Evolutionary conservation across 2,329 filamentous ascomycete species (phyloP).

Genomic region (Parastagonospora avenae): DNA sequence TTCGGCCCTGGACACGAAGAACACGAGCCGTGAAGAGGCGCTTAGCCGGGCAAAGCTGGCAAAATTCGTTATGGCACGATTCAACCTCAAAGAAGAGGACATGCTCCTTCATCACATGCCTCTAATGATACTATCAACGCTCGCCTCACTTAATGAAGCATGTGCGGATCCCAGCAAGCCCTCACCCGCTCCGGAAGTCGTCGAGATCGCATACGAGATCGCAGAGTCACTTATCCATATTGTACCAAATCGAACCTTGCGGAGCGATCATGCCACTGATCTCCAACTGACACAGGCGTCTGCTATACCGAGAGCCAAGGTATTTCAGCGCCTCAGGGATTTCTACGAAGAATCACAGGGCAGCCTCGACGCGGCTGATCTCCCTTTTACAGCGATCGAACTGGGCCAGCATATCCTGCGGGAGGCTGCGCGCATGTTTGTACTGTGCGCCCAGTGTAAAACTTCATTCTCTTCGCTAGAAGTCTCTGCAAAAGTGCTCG

Average conservation of each 20-base stretch:
- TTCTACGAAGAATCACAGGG: conserved; percentile 47
- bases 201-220: conserved; percentile 42
- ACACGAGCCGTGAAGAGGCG: conserved; percentile 53
- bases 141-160: conserved; percentile 51
- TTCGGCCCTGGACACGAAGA: conserved; percentile 55
- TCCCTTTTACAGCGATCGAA: conserved; percentile 30
- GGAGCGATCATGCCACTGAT: conserved; percentile 9
- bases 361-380: conserved; percentile 37
- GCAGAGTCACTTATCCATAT: conserved; percentile 44
- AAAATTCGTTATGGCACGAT: conserved; percentile 81
- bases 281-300: conserved; percentile 7
- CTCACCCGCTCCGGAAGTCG: conserved; percentile 18
- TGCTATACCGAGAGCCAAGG: conserved; percentile 10
- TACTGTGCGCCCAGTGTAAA: conserved; percentile 22
- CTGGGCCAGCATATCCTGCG: conserved; percentile 37
- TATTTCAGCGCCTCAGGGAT: conserved; percentile 25
- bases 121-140: conserved; percentile 69
- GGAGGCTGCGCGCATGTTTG: conserved; percentile 36
- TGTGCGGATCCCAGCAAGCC: conserved; percentile 23
- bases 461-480: conserved; percentile 24
- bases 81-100: conserved; percentile 94
- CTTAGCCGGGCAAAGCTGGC: conserved; percentile 72
- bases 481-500: conserved; percentile 39
- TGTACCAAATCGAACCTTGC: conserved; percentile 44
- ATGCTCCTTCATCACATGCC: conserved; percentile 90